Percentiles rank a stretch among this genome's conserved stretches.
These are phyloP conservation scores for Gorgonomyces haynaldii DNA, from an alignment of 192 early-diverging fungal species.

Conservation along the genomic window DNA sequence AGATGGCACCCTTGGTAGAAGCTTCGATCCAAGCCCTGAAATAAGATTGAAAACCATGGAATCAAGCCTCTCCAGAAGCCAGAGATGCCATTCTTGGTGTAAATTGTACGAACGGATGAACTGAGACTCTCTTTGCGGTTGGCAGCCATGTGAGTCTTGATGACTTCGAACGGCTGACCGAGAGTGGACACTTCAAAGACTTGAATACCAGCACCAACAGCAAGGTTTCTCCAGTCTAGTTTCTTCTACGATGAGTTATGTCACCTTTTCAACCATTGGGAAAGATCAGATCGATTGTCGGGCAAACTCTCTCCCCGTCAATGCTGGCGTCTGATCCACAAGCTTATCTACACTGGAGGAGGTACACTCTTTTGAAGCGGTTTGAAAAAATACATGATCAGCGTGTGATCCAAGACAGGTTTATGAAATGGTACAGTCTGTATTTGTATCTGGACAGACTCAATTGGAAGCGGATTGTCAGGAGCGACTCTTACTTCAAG, in stretches of 20 bases:
- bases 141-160: slow-evolving; percentile 59
- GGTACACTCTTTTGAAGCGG: background rate
- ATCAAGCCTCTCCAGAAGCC: slow-evolving; percentile 94
- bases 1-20: slow-evolving; percentile 66
- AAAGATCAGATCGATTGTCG: background rate
- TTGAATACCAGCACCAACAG: slow-evolving; percentile 65
- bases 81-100: slow-evolving; percentile 69
- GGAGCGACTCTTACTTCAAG: background rate
- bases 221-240: slow-evolving; percentile 69
- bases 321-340: background rate
- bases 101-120: slow-evolving; percentile 62
- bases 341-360: background rate
- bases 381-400: background rate
- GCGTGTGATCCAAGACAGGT: background rate
- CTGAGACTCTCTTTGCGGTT: slow-evolving; percentile 75
- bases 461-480: background rate
- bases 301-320: background rate
- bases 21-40: slow-evolving; percentile 62
- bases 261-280: slow-evolving; percentile 1
- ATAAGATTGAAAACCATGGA: slow-evolving; percentile 28
- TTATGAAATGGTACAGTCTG: background rate
- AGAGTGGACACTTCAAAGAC: slow-evolving; percentile 83
- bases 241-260: slow-evolving; percentile 56
- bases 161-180: slow-evolving; percentile 76
- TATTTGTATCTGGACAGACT: background rate